A percentile compares a stretch with the other conserved stretches of the same genome.
Conservation (phyloP, 164 flowering plant genomes). For the Dillenia turbinata region DNA sequence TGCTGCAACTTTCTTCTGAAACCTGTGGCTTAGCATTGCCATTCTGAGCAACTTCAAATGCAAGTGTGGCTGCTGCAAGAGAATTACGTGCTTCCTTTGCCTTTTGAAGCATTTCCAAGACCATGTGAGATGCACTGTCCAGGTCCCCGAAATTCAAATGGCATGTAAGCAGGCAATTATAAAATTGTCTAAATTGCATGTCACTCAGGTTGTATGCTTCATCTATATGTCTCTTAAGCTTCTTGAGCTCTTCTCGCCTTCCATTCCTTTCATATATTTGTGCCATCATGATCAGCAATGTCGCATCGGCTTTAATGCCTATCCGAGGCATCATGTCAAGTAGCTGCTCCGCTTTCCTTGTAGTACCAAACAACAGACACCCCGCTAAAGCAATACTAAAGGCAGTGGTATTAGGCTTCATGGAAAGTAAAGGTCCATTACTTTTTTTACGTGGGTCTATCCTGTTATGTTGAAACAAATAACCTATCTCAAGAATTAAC, state of each 20-base stretch:
- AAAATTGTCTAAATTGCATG: conserved; percentile 68
- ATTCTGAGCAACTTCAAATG: conserved; percentile 26
- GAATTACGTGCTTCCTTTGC: conserved; percentile 68
- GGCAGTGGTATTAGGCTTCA: conserved; percentile 77
- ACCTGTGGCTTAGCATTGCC: conserved; percentile 12
- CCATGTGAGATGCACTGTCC: conserved; percentile 73
- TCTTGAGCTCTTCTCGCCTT: conserved; percentile 76
- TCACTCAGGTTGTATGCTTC: conserved; percentile 55
- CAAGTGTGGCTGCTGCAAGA: conserved; percentile 48
- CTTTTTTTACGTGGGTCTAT: conserved; percentile 86
- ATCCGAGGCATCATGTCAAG: conserved; percentile 86
- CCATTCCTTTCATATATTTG: conserved; percentile 92
- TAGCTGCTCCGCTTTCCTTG: conserved; percentile 89
- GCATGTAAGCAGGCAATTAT: conserved; percentile 80
- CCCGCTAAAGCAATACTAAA: conserved; percentile 69
- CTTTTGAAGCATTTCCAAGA: conserved; percentile 77
- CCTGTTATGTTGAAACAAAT: conserved; percentile 69
- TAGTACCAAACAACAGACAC: conserved; percentile 64
- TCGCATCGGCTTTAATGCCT: conserved; percentile 57
- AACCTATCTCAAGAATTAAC: conserved; percentile 81
- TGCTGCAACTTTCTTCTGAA: conserved; percentile 11
- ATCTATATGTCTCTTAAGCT: conserved; percentile 75
- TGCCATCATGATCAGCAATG: conserved; percentile 61
- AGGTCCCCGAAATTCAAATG: conserved; percentile 89
- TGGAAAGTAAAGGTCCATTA: conserved; percentile 67